Base-by-base conservation (phyloP, 1,284 basidiomycete genomes). In the Sanguinoderma infundibulare region DNA sequence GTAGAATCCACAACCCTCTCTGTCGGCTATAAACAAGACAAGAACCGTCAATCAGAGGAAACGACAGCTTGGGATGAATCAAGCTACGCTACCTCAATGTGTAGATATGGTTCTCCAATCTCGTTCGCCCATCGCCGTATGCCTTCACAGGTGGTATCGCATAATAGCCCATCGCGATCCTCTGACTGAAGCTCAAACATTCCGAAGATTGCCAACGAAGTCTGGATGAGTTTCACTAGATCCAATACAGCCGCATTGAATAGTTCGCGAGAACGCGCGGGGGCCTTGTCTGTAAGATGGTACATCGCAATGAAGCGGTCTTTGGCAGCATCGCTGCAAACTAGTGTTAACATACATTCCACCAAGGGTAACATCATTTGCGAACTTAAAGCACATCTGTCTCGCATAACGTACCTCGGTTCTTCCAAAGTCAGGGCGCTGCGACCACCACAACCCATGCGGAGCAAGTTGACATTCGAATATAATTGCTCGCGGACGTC, bases 381-480 rank as follows among this genome's bases (percentile, higher is more conserved):
- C 7, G 22, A 20, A 30, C 2, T 17, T 1, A 35, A 2, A 56
- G 30, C 24, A 44, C 6, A 34, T 36, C 53, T 10, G 53, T 35
- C 12, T 12, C 12, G 34, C 5, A 32, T 38, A 3, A 69, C 77
- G 47, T 58, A 85, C 88, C 84, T 88, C 17, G 90, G 87, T 67
- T 90, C 87, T 68, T 91, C 86, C 15, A 94, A 83, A 14, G 89
- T 90, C 36, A 94, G 78, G 2, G 89, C 91, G 66, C 83, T 88
- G 46, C 91, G 82, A 17, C 90, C 90, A 57, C 86, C 86, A 70
- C 89, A 90, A 2, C 91, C 91, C 84, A 92, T 88, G 17, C 91
- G 83, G 46, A 91, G 80, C 17, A 94, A 78, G 70, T 89, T 89
- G 66, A 93, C 90, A 69, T 94, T 94, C 50, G 87, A 81, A 73